phyloP scores from a whole-genome alignment of 2,329 filamentous ascomycete species.

The Stachybotrys echinatus region DNA sequence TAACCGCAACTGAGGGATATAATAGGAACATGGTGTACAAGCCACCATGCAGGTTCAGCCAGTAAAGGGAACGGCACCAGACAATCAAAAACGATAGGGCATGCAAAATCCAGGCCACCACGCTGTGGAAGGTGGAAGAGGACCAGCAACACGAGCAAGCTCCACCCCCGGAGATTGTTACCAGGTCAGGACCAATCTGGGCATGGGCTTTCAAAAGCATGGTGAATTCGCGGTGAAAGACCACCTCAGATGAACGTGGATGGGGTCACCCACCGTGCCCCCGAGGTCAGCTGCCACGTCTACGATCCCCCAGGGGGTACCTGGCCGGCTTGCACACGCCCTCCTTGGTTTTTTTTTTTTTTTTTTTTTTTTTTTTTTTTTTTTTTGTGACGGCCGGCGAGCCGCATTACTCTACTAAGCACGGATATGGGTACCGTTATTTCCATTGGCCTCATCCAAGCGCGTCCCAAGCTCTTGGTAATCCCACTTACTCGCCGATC shows the following conservation, averaged over 20 bases:
- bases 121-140: neutral
- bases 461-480: neutral
- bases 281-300: neutral
- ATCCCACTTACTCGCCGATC: neutral
- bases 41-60: neutral
- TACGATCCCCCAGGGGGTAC: neutral
- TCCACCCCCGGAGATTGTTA: constrained; percentile 2
- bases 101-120: neutral
- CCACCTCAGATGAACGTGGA: too few species aligned
- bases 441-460: neutral
- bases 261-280: too few species aligned
- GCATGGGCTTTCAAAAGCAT: too few species aligned
- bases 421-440: neutral
- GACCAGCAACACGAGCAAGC: neutral
- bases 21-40: neutral
- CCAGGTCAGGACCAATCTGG: neutral
- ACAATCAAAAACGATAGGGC: neutral
- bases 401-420: neutral
- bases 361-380: too few species aligned
- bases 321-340: too few species aligned
- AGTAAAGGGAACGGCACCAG: neutral
- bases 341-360: too few species aligned
- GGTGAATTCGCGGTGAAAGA: too few species aligned
- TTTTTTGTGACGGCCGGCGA: too few species aligned
- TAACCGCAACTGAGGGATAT: neutral